Base-by-base conservation (phyloP, 371 early-diverging fungal genomes). In the Synchytrium microbalum region DNA sequence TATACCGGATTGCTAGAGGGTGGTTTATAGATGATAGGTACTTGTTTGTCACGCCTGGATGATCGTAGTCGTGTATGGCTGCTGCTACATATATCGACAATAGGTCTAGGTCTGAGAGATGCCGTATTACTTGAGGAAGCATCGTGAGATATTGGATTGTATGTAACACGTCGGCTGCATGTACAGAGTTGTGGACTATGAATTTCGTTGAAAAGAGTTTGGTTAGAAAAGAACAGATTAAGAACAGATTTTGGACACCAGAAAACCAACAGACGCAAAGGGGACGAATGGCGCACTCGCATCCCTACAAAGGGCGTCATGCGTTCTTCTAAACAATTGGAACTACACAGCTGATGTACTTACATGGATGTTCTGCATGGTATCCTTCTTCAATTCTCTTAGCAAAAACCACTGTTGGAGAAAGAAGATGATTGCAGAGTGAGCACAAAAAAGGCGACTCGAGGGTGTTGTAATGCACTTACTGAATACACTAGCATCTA, bases 1-100 rank as follows among this genome's bases (percentile, higher is more conserved):
- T 93, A 80, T 95, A 96, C 3, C 95, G 72, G 59, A 90, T 78
- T 5, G 98, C 96, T 57, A 91, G 74, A 28, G 88, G 92, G 19
- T 92, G 88, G 27, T 79, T 74, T 0, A 89, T 86, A 1, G 86
- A 80, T 54, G 89, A 80, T 53, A 78, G 63, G 55, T 74, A 75
- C 32, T 67, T 59, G 66, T 83, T 83, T 68, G 73, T 80, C 32
- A 78, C 67, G 1, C 83, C 83, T 10, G 83, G 83, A 64, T 79
- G 77, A 62, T 74, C 79, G 61, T 69, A 72, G 67, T 78, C 77
- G 70, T 82, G 82, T 59, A 82, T 74, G 28, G 70, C 53, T n/a
- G 82, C 80, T 2, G 82, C 80, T 23, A 79, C 28, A 63, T 76
- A 78, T 56, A 72, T 64, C 14, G 78, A 59, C 32, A 80, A 67